Evolutionary conservation across 108 stramenopile species (phyloP).

Genomic region (Cyclostephanos invisitatus): DNA sequence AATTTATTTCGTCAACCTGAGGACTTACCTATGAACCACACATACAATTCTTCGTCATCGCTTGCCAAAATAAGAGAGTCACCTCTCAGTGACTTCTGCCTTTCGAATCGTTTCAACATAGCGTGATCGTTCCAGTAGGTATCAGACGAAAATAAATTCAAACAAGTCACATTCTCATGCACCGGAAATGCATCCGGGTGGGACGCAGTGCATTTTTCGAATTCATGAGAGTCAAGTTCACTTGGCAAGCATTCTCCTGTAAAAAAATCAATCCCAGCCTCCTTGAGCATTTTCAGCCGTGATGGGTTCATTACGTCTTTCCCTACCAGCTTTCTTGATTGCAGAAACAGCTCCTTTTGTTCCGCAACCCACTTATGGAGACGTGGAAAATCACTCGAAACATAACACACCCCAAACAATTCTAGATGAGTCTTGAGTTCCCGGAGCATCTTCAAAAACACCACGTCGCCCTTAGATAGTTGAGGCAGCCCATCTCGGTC

Average conservation of each 20-base stretch:
- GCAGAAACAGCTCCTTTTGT: constrained; percentile 35
- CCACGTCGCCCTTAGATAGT: constrained; percentile 36
- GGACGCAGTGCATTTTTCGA: constrained; percentile 16
- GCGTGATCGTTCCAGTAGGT: constrained; percentile 11
- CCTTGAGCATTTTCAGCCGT: constrained; percentile 35
- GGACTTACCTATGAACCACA: constrained; percentile 36
- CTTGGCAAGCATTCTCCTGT: constrained; percentile 41
- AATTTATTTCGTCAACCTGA: background rate
- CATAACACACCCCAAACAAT: constrained; percentile 44
- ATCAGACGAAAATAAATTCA: constrained; percentile 4
- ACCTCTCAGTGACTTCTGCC: constrained; percentile 9
- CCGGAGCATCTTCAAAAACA: constrained; percentile 33
- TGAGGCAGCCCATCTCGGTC: constrained; percentile 41
- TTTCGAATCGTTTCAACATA: constrained; percentile 7
- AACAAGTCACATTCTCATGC: background rate
- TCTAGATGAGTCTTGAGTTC: constrained; percentile 37
- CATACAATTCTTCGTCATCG: constrained; percentile 32
- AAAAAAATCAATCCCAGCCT: constrained; percentile 43
- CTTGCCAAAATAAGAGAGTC: constrained; percentile 26
- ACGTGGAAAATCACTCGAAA: constrained; percentile 40
- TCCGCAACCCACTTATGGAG: constrained; percentile 35
- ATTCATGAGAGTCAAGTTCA: constrained; percentile 7
- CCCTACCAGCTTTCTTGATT: constrained; percentile 19
- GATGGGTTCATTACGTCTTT: constrained; percentile 30
- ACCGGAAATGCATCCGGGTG: constrained; percentile 17